Base-by-base conservation (phyloP, 345 rosid genomes). In the Limnanthes douglasii region DNA sequence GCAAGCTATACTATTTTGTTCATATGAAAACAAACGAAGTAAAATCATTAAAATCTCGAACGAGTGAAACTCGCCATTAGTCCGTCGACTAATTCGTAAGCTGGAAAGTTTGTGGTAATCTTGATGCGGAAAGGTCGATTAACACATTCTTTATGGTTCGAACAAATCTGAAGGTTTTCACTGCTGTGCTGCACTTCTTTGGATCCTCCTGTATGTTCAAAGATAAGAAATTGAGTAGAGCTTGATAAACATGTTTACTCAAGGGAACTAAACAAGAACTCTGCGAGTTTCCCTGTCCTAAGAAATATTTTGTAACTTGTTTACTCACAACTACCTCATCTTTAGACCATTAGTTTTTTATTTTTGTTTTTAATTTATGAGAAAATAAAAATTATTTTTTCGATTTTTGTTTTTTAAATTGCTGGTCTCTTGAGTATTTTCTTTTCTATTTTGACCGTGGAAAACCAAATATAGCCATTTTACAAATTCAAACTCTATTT, bases 61-160 rank as follows among this genome's bases (percentile, higher is more conserved):
- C 33, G 59, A 27, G 44, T 17, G 34, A 37, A 60, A 65, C 97
- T 73, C 66, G 62, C 98, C 77, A 64, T 72, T 29, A 69, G 98
- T 48, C 98, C 92, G 63, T 70, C 74, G 24, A 90, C 94, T 2
- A 70, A 69, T 55, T 90, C 98, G 60, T 77, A 84, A 27, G 98
- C 94, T n/a, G 66, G 50, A 58, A 84, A 80, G 31, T 94, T 86
- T 71, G 77, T 80, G 8, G 76, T 70, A 69, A 80, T 59, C 48
- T 68, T 90, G 43, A 90, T 66, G 54, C 62, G 78, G 40, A 45
- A 48, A 15, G 72, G 39, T 2, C 98, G 70, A 3, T 43, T 61
- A 9, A 56, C 45, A 20, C 95, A 84, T 1, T 80, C 65, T 43
- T 72, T 79, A 63, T 90, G 94, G 44, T 62, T 59, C 15, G 61